Evolutionary conservation across 2,329 filamentous ascomycete species (phyloP), one percentile per base, ranked within the genome.

Genomic region (Aspergillus quadrilineatus): DNA sequence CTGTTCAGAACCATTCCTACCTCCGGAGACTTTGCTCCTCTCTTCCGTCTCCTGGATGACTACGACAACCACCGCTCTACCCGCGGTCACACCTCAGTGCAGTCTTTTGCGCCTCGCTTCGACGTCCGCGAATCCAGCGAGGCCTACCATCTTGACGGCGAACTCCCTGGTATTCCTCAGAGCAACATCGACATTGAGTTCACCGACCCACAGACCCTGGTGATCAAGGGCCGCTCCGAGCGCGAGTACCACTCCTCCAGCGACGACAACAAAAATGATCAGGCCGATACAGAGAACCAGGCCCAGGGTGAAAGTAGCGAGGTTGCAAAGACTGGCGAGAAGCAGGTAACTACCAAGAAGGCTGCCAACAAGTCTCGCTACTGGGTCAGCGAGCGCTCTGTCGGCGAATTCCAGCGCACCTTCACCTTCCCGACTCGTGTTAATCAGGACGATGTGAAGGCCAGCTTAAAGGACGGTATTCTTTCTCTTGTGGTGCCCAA

Each of bases 401-500:
- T 84, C 10, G 84, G 84, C 61, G 79, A 82, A 52, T 87, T 87
- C 73, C 78, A 81, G 58, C 79, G 84, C 65, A 77, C 75, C 47
- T 86, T 87, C 72, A 76, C 72, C 57, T 86, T 87, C 76, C 82
- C 84, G 1, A 72, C 73, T 2, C 74, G 79, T 32, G 80, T 87
- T 49, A 78, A 85, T 61, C 83, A 85, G 66, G 83, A 86, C 32
- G 75, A 72, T 15, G 83, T 86, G 63, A 84, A 80, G 72, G 84
- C 84, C 17, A 81, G 73, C 53, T 67, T 87, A 69, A 85, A 83
- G 75, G 80, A 86, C 64, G 84, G 84, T 8, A 79, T 87, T 52
- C 70, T 87, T 52, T 80, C 74, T 53, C 78, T 87, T 41, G 65
- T 79, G 4, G 79, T 87, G 6, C 84, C 84, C 2, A 86, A 86